A percentile compares a stretch with the other conserved stretches of the same genome.
Evolutionary conservation across 495 filamentous ascomycete species (phyloP).

Genomic region (Tuber aestivum): DNA sequence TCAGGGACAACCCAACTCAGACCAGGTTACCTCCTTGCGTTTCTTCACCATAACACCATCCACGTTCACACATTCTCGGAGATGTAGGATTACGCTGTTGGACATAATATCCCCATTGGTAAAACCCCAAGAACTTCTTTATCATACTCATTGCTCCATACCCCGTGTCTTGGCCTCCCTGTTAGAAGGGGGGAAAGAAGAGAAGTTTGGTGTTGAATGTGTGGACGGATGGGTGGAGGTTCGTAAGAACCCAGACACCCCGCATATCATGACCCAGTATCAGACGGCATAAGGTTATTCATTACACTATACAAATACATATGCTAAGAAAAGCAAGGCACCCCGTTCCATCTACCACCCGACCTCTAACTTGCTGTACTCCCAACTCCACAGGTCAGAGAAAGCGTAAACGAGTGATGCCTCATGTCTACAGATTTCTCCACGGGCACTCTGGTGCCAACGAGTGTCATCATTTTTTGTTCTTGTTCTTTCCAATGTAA

Average conservation of each 20-base stretch:
- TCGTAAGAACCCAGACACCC: background rate
- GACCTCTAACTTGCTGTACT: background rate
- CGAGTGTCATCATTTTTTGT: background rate
- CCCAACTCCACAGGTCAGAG: background rate
- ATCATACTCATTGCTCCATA: background rate
- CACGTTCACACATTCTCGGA: too few species aligned
- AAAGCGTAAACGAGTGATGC: background rate
- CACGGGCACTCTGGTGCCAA: background rate
- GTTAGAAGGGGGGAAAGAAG: background rate
- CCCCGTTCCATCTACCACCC: background rate
- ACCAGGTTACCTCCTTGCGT: background rate
- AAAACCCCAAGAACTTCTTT: background rate
- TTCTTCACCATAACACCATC: background rate
- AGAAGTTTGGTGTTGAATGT: background rate
- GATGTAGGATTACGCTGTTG: too few species aligned
- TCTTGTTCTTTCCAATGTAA: background rate
- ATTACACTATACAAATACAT: slow-evolving; percentile 5
- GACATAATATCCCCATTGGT: background rate
- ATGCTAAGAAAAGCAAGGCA: background rate
- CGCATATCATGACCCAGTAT: background rate
- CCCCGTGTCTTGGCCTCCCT: background rate
- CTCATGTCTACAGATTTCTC: background rate
- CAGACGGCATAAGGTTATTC: background rate
- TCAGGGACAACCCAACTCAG: too few species aligned
- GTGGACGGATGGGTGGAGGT: background rate